Conservation (phyloP, 352 stramenopile genomes). For the Phytopythium delawarense region DNA sequence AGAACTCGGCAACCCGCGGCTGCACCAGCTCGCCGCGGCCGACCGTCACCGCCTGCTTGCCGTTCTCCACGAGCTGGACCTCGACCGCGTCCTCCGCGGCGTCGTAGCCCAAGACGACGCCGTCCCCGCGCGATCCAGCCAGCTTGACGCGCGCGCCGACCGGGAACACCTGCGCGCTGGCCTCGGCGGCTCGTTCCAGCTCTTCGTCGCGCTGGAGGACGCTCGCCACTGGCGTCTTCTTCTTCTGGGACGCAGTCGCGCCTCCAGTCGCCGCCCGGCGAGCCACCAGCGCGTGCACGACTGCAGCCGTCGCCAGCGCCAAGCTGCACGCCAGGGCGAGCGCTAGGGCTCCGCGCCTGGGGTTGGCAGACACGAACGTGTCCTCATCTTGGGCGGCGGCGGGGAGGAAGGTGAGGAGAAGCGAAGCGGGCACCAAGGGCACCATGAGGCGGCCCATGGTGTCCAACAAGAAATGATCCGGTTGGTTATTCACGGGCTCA, state of each 20-base stretch:
- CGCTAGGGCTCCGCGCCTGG: neutral
- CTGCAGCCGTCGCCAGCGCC: slow-evolving; percentile 15
- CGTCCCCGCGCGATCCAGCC: slow-evolving; percentile 8
- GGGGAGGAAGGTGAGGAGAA: neutral
- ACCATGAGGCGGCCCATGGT: neutral
- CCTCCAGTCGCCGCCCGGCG: neutral
- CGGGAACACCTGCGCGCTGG: slow-evolving; percentile 16
- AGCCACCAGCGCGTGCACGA: slow-evolving; percentile 9
- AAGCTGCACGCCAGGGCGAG: slow-evolving; percentile 6
- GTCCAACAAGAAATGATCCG: neutral
- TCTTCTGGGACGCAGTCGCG: neutral
- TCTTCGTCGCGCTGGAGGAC: slow-evolving; percentile 30
- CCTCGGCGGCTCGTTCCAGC: slow-evolving; percentile 20
- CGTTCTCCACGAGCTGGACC: slow-evolving; percentile 13
- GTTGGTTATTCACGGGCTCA: too few relatives aligned
- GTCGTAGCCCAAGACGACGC: slow-evolving; percentile 25
- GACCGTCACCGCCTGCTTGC: slow-evolving; percentile 14
- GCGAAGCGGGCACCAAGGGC: neutral
- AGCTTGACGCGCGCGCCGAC: slow-evolving; percentile 18
- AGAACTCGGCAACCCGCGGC: slow-evolving; percentile 39
- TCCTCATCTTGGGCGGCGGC: neutral
- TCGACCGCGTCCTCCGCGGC: slow-evolving; percentile 22
- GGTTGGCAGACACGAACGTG: too few relatives aligned
- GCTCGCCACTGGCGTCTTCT: slow-evolving; percentile 2
- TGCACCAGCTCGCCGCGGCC: slow-evolving; percentile 19